Base-by-base conservation (phyloP, 495 filamentous ascomycete genomes). In the Elasticomyces elasticus region DNA sequence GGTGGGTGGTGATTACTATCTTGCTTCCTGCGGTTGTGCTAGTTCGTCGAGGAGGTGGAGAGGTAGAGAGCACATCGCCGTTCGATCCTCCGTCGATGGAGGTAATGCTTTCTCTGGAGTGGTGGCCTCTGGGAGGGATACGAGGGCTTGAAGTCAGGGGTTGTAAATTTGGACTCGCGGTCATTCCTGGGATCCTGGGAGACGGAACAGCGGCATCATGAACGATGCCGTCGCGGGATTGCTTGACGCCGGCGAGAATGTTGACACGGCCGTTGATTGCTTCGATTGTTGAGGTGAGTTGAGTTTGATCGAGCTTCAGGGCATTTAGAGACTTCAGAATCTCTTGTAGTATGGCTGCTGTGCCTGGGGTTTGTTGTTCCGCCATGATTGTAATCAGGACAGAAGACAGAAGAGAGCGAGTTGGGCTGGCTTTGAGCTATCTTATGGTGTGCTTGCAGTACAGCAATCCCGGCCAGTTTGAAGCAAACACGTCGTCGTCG, bases 1-100 rank as follows among this genome's bases (percentile, higher is more conserved):
- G 92, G 70, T 98, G 96, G 7, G 91, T 94, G 26, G 89, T 95
- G 60, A 84, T 75, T 55, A 86, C 82, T 54, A 87, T 86, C 56
- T 81, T 80, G 23, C 78, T 81, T 43, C 75, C 79, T 13, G 47
- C 40, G 35, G 73, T n/a, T n/a, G n/a, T 76, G 47, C 63, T 67
- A 5, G 58, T n/a, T 37, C 62, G 52, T 43, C 67, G 51, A 12
- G 49, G 51, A 12, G 65, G 49, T 40, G 65, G 57, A 15, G 56
- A 53, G 0, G 53, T 26, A 12, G 40, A 49, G 2, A 35, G 17
- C 41, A 23, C 22, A 31, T 52, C 33, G 42, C 24, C 30, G 28
- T 61, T 37, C 15, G 15, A 58, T 13, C 28, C 30, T 25, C 60
- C 60, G 43, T 62, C 52, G 13, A 52, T 42, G 1, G 60, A 48